Base-by-base conservation (phyloP, 768 basidiomycete species). In the Coprinellus micaceus region DNA sequence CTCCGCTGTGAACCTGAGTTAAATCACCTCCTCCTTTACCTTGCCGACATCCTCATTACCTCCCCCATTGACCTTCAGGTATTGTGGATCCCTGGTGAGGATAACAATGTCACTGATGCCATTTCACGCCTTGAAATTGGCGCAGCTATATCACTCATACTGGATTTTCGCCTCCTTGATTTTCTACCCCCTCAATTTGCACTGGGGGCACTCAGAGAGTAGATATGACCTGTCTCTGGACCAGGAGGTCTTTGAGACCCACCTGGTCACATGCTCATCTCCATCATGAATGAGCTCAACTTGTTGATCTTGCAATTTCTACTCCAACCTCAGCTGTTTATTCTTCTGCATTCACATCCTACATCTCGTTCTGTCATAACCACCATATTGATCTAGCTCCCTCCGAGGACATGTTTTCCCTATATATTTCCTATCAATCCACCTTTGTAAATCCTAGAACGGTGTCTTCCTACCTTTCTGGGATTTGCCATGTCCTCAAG, bases 401-500 rank as follows among this genome's bases (percentile, higher is more conserved):
- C 0, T 72, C 72, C 0, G 41, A 54, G 0, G 70, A 77, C 37
- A 75, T 74, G 0, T 56, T 80, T 0, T 65, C 66, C 9, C 70
- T 73, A 36, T 79, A 62, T 60, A 61, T 65, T 1, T 64, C 71
- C 2, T 79, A 64, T 61, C 74, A 71, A 66, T 69, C 58, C 1
- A 58, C 62, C 45, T 67, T 69, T 54, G 74, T 78, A 40, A 60
- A 71, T 46, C 75, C 77, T 0, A 10, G 43, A 0, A 73, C 75
- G 0, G 70, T 76, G 9, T 52, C 60, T 13, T 52, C 61, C 2
- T 79, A 79, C 61, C 65, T 79, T 0, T 76, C 76, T 1, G 74
- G 77, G 0, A 75, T 77, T 21, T 67, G 65, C 50, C 67, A 66
- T n/a, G 61, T 70, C 43, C 70, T 77, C 4, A 71, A 77, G 56